phyloP scores from a whole-genome alignment of 768 basidiomycete genomes.

The Amanita jacksonii region DNA sequence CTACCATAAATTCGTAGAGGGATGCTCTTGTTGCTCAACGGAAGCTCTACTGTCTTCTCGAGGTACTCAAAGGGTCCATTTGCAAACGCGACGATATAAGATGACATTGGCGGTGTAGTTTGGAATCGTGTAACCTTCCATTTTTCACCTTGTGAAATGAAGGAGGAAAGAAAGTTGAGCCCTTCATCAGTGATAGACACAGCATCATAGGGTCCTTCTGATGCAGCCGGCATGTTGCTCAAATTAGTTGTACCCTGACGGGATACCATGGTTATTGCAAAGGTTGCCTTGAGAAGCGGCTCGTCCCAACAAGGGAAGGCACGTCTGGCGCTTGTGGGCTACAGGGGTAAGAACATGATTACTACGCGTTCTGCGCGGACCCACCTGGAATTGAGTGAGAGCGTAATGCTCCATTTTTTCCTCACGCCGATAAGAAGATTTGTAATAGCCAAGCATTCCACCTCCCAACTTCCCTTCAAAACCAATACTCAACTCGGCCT shows the following conservation, averaged over 20 bases:
- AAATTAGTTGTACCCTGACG: constrained; percentile 64
- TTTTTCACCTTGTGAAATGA: constrained; percentile 27
- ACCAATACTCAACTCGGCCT: constrained; percentile 57
- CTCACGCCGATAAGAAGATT: constrained; percentile 51
- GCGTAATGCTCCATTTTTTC: constrained; percentile 60
- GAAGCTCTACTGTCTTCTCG: constrained; percentile 69
- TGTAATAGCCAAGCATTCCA: constrained; percentile 81
- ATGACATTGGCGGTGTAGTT: constrained; percentile 79
- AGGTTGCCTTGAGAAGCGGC: constrained; percentile 82
- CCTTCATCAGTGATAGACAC: constrained; percentile 18
- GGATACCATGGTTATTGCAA: constrained; percentile 71
- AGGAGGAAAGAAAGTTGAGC: constrained; percentile 33
- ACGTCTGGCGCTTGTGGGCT: constrained; percentile 81
- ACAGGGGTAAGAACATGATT: constrained; percentile 1
- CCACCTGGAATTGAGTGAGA: constrained; percentile 84
- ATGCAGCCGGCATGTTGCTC: constrained; percentile 77
- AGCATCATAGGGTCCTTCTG: constrained; percentile 36
- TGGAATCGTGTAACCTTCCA: constrained; percentile 85
- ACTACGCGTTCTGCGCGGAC: constrained; percentile 2
- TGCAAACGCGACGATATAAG: constrained; percentile 83
- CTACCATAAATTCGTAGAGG: constrained; percentile 80
- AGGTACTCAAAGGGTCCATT: constrained; percentile 71
- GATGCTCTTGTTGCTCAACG: constrained; percentile 68
- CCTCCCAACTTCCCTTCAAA: constrained; percentile 63
- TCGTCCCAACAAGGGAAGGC: constrained; percentile 93